A percentile compares a stretch with the other conserved stretches of the same genome.
phyloP scores from a whole-genome alignment of 148 eudicot species.

The Rhododendron simsii region DNA sequence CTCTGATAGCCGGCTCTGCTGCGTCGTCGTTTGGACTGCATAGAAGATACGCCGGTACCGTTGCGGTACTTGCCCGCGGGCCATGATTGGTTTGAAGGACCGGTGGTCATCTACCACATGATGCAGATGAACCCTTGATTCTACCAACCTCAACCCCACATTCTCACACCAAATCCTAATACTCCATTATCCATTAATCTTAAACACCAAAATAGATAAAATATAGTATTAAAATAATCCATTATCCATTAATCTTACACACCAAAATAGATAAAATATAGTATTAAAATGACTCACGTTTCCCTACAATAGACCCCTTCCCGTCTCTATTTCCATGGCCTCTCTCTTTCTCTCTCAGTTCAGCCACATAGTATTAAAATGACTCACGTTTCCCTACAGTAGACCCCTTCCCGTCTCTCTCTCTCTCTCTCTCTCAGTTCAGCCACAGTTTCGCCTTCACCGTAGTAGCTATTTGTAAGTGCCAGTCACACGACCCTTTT shows the following conservation, averaged over 20 bases:
- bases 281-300: too few relatives aligned
- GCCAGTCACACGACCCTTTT: background rate
- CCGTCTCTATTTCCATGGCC: background rate
- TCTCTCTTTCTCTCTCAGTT: background rate
- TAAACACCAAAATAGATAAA: too few relatives aligned
- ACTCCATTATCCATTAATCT: background rate
- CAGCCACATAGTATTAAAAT: background rate
- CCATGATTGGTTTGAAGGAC: background rate
- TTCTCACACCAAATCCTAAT: background rate
- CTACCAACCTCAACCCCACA: background rate
- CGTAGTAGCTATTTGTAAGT: background rate
- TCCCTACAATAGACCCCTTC: too few relatives aligned
- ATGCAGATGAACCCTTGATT: background rate
- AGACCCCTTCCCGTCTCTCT: background rate
- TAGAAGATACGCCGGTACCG: too few relatives aligned
- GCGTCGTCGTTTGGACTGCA: too few relatives aligned
- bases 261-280: too few relatives aligned
- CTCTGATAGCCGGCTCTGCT: too few relatives aligned
- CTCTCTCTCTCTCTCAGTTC: background rate
- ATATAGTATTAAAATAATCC: too few relatives aligned
- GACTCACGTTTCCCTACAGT: background rate
- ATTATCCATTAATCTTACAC: too few relatives aligned
- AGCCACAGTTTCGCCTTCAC: background rate
- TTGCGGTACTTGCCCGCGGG: background rate
- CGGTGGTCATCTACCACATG: background rate